These are phyloP conservation scores for Elasticomyces elasticus DNA, from an alignment of 495 filamentous ascomycete genomes.

Conservation along the genomic window DNA sequence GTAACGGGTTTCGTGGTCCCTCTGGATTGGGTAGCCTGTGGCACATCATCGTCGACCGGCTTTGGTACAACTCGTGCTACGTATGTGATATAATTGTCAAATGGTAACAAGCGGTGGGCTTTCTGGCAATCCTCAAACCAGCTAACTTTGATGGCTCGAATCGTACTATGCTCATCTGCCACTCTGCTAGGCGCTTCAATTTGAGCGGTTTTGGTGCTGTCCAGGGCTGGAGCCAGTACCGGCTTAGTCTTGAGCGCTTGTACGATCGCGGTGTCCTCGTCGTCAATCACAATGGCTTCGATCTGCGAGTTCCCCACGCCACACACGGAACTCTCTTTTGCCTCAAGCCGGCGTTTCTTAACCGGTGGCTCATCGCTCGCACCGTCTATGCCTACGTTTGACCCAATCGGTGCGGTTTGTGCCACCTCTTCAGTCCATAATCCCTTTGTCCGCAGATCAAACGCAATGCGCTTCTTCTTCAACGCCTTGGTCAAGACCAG, in stretches of 20 bases:
- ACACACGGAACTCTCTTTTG: conserved; percentile 21
- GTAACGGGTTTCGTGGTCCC: not conserved
- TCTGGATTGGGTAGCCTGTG: not conserved
- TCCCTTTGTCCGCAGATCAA: conserved; percentile 63
- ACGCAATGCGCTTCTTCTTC: conserved; percentile 56
- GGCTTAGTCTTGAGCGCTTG: too few species aligned
- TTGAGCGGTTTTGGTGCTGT: not conserved
- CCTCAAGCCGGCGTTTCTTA: conserved; percentile 11
- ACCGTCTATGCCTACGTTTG: not conserved
- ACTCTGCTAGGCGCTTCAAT: conserved; percentile 4
- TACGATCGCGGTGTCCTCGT: conserved; percentile 36
- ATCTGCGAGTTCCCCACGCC: not conserved
- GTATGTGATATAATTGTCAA: conserved; percentile 58
- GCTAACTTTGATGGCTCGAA: conserved; percentile 62
- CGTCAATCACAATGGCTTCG: conserved; percentile 24
- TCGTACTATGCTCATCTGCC: conserved; percentile 21
- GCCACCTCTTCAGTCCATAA: conserved; percentile 48
- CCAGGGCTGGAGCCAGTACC: too few species aligned
- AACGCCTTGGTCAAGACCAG: conserved; percentile 63
- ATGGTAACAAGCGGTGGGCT: conserved; percentile 43
- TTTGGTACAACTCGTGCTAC: conserved; percentile 37
- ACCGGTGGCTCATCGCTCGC: conserved; percentile 7
- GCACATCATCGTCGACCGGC: conserved; percentile 12
- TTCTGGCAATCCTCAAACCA: conserved; percentile 64
- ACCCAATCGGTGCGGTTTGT: conserved; percentile 4